Percentiles rank a stretch among this genome's conserved stretches.
Evolutionary conservation across 148 eudicot species (phyloP).

Genomic region (Nepenthes gracilis): DNA sequence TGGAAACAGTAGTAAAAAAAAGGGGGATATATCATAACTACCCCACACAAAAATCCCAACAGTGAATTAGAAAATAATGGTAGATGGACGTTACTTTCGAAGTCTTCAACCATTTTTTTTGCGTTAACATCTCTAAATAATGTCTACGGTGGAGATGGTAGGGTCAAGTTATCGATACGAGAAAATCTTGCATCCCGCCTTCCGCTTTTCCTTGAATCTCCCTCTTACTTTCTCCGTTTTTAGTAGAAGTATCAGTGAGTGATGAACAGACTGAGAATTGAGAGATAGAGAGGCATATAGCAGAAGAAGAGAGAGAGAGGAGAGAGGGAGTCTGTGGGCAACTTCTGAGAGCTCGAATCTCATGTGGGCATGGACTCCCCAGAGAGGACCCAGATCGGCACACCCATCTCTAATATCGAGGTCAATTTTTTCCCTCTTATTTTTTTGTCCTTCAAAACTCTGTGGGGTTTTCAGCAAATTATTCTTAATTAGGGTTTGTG

Average conservation of each 20-base stretch:
- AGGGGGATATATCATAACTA: too few relatives aligned
- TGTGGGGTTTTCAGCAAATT: not conserved
- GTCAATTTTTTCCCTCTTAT: constrained; percentile 10
- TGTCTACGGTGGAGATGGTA: too few relatives aligned
- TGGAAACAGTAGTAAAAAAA: too few relatives aligned
- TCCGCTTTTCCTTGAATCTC: not conserved
- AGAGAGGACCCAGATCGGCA: constrained; percentile 46
- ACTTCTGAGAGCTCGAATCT: constrained; percentile 1
- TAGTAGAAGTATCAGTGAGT: not conserved
- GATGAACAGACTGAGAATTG: too few relatives aligned
- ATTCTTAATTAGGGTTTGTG: not conserved
- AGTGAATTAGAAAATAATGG: too few relatives aligned
- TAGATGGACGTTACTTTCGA: too few relatives aligned
- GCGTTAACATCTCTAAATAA: too few relatives aligned
- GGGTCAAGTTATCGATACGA: too few relatives aligned
- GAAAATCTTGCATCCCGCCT: too few relatives aligned
- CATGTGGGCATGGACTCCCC: constrained; percentile 43
- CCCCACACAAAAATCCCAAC: too few relatives aligned
- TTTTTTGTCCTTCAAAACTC: not conserved
- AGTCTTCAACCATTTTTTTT: too few relatives aligned
- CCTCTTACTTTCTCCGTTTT: constrained; percentile 6
- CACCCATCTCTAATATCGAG: constrained; percentile 43
- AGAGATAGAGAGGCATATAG: not conserved
- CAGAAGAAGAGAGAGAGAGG: constrained; percentile 3
- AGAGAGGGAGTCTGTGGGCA: constrained; percentile 3